A percentile compares a stretch with the other conserved stretches of the same genome.
phyloP scores from a whole-genome alignment of 495 filamentous ascomycete species.

The Apiosordaria backusii region DNA sequence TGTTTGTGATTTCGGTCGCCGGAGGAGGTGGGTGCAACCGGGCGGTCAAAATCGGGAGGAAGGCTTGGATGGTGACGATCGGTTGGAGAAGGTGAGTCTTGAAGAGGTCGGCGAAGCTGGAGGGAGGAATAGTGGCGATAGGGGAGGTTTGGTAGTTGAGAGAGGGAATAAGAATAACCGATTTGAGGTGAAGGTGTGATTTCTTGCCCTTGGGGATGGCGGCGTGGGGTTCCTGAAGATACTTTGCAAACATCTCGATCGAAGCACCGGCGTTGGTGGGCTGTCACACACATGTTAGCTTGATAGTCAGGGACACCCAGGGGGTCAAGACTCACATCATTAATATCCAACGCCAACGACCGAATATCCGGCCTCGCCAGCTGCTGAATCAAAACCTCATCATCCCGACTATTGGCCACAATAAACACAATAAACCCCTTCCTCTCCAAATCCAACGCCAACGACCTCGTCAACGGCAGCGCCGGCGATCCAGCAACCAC shows the following conservation, averaged over 20 bases:
- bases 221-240: constrained; percentile 67
- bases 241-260: constrained; percentile 61
- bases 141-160: constrained; percentile 69
- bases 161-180: constrained; percentile 73
- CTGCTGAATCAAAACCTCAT: constrained; percentile 73
- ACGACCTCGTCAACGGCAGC: constrained; percentile 73
- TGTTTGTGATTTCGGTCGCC: constrained; percentile 39
- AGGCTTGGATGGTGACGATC: constrained; percentile 78
- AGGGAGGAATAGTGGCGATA: constrained; percentile 76
- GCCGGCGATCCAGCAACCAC: constrained; percentile 80
- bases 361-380: constrained; percentile 75
- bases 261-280: constrained; percentile 50
- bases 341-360: constrained; percentile 77
- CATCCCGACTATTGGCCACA: constrained; percentile 71
- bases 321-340: constrained; percentile 52
- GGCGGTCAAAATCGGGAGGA: constrained; percentile 70
- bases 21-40: not conserved
- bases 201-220: constrained; percentile 68
- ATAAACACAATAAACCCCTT: constrained; percentile 93
- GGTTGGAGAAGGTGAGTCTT: constrained; percentile 92
- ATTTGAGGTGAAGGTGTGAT: constrained; percentile 69
- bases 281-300: constrained; percentile 33
- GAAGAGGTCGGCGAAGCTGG: constrained; percentile 79
- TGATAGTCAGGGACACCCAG: not conserved
- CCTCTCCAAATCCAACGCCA: constrained; percentile 81